Percentiles rank a stretch among this genome's conserved stretches.
phyloP scores from a whole-genome alignment of 164 flowering plant genomes.

The Vitis cinerea region DNA sequence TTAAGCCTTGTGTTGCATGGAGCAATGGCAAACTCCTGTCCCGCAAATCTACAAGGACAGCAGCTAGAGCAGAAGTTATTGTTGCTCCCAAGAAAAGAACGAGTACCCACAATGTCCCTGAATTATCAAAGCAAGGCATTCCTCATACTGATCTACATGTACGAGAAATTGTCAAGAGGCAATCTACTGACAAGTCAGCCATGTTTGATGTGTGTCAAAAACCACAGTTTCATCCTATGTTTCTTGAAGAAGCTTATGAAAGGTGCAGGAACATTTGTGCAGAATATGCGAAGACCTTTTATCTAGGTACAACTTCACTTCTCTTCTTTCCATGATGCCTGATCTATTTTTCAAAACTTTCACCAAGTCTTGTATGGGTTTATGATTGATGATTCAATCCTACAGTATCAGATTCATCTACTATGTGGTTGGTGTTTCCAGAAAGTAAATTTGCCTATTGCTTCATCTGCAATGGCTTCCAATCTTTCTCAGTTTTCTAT shows the following conservation, averaged over 20 bases:
- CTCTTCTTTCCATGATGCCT: background rate
- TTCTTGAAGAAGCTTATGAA: constrained; percentile 63
- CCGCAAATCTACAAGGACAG: background rate
- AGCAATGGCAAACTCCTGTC: constrained; percentile 2
- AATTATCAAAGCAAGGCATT: constrained; percentile 34
- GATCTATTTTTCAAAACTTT: too few relatives aligned
- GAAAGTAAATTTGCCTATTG: too few relatives aligned
- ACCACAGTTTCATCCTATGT: constrained; percentile 33
- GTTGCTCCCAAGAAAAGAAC: constrained; percentile 20
- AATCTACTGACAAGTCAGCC: constrained; percentile 23
- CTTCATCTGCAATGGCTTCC: too few relatives aligned
- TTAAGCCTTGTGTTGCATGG: constrained; percentile 19
- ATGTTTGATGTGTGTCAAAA: constrained; percentile 5
- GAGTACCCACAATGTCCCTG: constrained; percentile 10
- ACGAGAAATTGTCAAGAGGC: constrained; percentile 45
- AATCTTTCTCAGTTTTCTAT: too few relatives aligned
- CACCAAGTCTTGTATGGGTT: too few relatives aligned
- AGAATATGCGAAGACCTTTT: constrained; percentile 81
- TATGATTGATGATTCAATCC: too few relatives aligned
- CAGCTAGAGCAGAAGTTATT: constrained; percentile 25
- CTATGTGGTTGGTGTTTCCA: too few relatives aligned
- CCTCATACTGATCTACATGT: constrained; percentile 37
- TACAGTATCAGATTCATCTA: too few relatives aligned
- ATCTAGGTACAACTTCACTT: constrained; percentile 44
- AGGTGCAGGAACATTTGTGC: constrained; percentile 58